Base-by-base conservation (phyloP, 2,329 filamentous ascomycete genomes). In the Annulohypoxylon truncatum region DNA sequence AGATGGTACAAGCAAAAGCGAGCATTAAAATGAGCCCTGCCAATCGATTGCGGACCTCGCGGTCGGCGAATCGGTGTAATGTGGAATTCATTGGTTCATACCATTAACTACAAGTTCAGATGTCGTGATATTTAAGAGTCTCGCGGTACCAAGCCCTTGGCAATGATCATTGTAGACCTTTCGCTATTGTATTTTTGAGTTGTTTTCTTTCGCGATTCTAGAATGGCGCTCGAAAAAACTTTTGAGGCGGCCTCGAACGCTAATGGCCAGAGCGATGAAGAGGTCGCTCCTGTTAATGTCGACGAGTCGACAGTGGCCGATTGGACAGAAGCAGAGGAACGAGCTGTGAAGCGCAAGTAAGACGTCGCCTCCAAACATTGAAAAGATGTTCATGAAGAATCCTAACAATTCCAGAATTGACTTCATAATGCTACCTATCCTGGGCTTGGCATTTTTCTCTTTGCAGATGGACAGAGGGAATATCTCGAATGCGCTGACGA, bases 391-490 rank as follows among this genome's bases (percentile, higher is more conserved):
- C 12, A 26, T 29, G 1, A 12, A 29, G 7, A 8, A 6, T 50
- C 15, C 68, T 70, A 20, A 68, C 31, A 2, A 24, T 53, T 22
- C 4, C 42, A 74, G 73, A 33, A 47, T 76, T 15, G 73, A 74
- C 52, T 64, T 76, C 38, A 76, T 77, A 67, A 64, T 77, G 6
- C 67, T 79, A 0, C 76, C 77, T 0, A 73, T 76, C n/a, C 61
- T 78, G 0, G 74, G 73, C 13, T 54, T 75, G 12, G 72, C 69
- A 2, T 78, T 79, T 64, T 77, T 78, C 59, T 73, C 73, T 0
- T 61, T 79, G 18, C 76, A 77, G 58, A 68, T 77, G 51, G 76
- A 78, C 56, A 69, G 75, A 28, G 72, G 74, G n/a, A 78, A 78
- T 56, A 74, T 78, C 50, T 70, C 74, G 31, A 77, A 75, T 46